Evolutionary conservation across 2,329 filamentous ascomycete genomes (phyloP).

Genomic region (Penicillium sp.): DNA sequence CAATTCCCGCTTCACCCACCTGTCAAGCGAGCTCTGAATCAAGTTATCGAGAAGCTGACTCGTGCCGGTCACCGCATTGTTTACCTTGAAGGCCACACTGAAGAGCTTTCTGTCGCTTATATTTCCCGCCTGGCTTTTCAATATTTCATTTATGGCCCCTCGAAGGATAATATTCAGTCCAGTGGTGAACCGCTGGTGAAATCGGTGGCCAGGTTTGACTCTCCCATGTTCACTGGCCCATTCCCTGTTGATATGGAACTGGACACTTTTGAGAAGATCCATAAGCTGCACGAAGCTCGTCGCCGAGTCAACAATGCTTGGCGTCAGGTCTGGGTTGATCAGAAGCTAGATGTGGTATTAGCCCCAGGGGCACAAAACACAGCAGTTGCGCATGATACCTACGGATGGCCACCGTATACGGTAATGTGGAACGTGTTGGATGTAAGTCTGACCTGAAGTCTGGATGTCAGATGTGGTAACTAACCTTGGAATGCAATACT

Average conservation of each 20-base stretch:
- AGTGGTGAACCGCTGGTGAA: conserved; percentile 49
- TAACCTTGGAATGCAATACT: neutral
- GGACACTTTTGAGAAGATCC: conserved; percentile 42
- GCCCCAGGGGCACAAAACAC: conserved; percentile 52
- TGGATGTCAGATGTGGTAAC: neutral
- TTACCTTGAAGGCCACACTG: conserved; percentile 35
- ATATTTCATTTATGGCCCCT: conserved; percentile 37
- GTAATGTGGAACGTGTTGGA: conserved; percentile 55
- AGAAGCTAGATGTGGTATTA: conserved; percentile 54
- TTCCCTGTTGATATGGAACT: conserved; percentile 27
- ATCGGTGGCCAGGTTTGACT: conserved; percentile 34
- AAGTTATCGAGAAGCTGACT: conserved; percentile 41
- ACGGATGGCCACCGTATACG: conserved; percentile 45
- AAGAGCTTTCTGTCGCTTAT: conserved; percentile 24
- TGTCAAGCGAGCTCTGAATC: conserved; percentile 48
- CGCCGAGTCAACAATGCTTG: conserved; percentile 40
- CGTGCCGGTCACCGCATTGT: conserved; percentile 50
- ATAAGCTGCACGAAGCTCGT: conserved; percentile 44
- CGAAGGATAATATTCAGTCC: conserved; percentile 32
- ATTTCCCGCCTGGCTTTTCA: conserved; percentile 41
- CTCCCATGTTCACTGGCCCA: conserved; percentile 28
- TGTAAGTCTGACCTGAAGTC: conserved; percentile 33
- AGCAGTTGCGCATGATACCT: conserved; percentile 53
- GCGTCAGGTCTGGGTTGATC: conserved; percentile 43
- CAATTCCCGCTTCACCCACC: conserved; percentile 55